These are phyloP conservation scores for Pseudocercospora crystallina DNA, from an alignment of 2,329 filamentous ascomycete genomes.

Conservation along the genomic window DNA sequence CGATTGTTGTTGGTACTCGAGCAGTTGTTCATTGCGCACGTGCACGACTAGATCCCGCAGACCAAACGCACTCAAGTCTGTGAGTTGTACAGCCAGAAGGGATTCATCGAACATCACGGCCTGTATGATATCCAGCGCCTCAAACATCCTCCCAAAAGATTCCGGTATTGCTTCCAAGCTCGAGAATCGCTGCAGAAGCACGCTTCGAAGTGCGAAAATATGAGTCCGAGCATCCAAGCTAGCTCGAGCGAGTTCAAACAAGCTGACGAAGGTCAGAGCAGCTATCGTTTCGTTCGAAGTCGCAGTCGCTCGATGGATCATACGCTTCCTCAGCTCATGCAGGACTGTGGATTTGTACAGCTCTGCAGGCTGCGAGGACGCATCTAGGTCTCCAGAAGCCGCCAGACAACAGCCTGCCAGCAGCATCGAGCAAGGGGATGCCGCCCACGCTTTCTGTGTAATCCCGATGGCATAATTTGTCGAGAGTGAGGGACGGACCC, in stretches of 20 bases:
- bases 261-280: background rate
- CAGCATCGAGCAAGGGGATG: slow-evolving; percentile 2
- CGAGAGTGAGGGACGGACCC: background rate
- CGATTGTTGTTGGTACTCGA: background rate
- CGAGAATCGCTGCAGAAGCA: background rate
- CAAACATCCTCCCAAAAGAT: background rate
- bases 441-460: background rate
- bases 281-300: slow-evolving; percentile 1
- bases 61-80: background rate
- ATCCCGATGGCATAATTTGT: background rate
- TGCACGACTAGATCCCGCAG: background rate
- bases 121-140: background rate
- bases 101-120: background rate
- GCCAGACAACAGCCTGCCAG: background rate
- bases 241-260: background rate
- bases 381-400: background rate
- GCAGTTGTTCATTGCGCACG: background rate
- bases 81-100: background rate
- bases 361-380: background rate
- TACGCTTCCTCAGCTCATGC: background rate
- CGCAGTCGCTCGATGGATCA: background rate
- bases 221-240: background rate
- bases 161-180: background rate
- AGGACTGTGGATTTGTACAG: slow-evolving; percentile 1
- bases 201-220: background rate